phyloP scores from a whole-genome alignment of 768 basidiomycete species.

The Grammothele lineata region DNA sequence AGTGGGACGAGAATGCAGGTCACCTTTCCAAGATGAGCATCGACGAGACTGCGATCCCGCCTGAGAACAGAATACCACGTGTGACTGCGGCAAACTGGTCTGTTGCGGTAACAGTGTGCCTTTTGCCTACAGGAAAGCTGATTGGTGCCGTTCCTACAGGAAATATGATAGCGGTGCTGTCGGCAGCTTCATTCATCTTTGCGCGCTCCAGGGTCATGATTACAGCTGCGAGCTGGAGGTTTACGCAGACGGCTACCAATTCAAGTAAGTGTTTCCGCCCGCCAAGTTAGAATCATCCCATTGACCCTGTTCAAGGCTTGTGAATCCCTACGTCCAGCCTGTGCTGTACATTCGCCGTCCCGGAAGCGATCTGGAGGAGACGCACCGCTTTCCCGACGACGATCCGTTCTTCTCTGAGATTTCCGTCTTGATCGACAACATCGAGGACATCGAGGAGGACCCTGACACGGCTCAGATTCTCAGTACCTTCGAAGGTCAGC shows the following conservation, averaged over 20 bases:
- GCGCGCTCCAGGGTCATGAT: conserved; percentile 86
- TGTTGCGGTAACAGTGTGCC: no score
- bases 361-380: conserved; percentile 73
- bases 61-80: conserved; percentile 90
- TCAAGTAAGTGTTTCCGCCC: conserved; percentile 49
- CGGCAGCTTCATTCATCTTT: conserved; percentile 86
- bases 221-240: conserved; percentile 96
- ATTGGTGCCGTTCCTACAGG: conserved; percentile 42
- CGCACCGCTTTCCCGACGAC: conserved; percentile 69
- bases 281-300: no score
- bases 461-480: conserved; percentile 77
- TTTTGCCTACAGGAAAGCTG: no score
- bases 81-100: conserved; percentile 91
- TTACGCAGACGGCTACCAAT: conserved; percentile 87
- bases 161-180: conserved; percentile 96
- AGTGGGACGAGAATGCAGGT: conserved; percentile 90
- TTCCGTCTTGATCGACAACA: conserved; percentile 83
- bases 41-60: conserved; percentile 80
- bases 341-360: conserved; percentile 82
- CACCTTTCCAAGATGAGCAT: conserved; percentile 73
- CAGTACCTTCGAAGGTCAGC: conserved; percentile 76
- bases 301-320: conserved; percentile 45
- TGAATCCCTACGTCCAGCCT: conserved; percentile 93
- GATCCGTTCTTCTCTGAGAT: conserved; percentile 94
- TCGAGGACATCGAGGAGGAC: conserved; percentile 88